Evolutionary conservation across 2,329 filamentous ascomycete species (phyloP).

Genomic region (Monilinia vaccinii-corymbosi): DNA sequence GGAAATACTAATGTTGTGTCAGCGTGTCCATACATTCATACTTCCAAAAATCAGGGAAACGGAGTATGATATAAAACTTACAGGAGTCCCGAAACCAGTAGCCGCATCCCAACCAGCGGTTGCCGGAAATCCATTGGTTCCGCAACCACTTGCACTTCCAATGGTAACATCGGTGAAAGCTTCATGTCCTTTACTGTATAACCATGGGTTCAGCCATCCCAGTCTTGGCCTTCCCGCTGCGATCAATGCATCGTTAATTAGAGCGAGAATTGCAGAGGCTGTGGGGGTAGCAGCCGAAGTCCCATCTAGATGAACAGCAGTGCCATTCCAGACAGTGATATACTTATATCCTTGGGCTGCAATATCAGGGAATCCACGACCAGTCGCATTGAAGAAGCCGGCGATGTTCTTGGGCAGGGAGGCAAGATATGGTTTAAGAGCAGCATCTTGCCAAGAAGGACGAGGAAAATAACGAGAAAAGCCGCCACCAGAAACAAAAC

Average conservation of each 20-base stretch:
- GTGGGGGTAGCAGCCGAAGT: slow-evolving; percentile 47
- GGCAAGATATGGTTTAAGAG: slow-evolving; percentile 34
- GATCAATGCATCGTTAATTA: slow-evolving; percentile 55
- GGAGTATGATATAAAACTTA: background rate
- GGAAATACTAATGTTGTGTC: background rate
- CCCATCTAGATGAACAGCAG: slow-evolving; percentile 35
- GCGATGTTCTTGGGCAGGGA: slow-evolving; percentile 36
- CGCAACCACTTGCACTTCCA: slow-evolving; percentile 33
- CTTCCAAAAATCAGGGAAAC: background rate
- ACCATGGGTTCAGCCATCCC: slow-evolving; percentile 36
- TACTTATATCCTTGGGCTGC: slow-evolving; percentile 50
- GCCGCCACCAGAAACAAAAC: slow-evolving; percentile 36
- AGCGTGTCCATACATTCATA: background rate
- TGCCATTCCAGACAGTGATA: slow-evolving; percentile 31
- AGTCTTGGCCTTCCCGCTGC: slow-evolving; percentile 37
- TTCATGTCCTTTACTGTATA: slow-evolving; percentile 31
- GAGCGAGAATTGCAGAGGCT: slow-evolving; percentile 45
- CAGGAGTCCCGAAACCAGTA: slow-evolving; percentile 31
- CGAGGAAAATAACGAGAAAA: slow-evolving; percentile 42
- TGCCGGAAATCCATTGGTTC: slow-evolving; percentile 24
- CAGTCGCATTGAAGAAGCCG: slow-evolving; percentile 35
- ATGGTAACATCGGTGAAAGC: slow-evolving; percentile 33
- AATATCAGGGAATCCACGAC: slow-evolving; percentile 43
- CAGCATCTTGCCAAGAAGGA: slow-evolving; percentile 37
- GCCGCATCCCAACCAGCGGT: slow-evolving; percentile 31